A percentile compares a stretch with the other conserved stretches of the same genome.
phyloP scores from a whole-genome alignment of 1,284 basidiomycete genomes.

The Meira nashicola region DNA sequence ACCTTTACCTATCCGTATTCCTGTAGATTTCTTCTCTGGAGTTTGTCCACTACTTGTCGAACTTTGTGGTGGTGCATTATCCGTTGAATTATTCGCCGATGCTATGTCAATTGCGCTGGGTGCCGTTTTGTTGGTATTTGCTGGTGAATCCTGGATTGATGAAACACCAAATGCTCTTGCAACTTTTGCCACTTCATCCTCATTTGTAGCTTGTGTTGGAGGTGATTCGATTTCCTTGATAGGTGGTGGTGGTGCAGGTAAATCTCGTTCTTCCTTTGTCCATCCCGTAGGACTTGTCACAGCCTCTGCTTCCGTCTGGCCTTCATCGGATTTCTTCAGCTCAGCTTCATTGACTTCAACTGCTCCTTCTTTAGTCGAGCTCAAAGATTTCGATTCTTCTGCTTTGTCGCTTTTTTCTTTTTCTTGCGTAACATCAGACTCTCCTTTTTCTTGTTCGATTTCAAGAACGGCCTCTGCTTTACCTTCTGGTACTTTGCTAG shows the following conservation, averaged over 20 bases:
- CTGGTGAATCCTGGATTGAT: too few species aligned
- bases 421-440: background rate
- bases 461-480: background rate
- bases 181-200: background rate
- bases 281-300: background rate
- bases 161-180: conserved; percentile 7
- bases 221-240: background rate
- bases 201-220: background rate
- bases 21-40: background rate
- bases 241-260: background rate
- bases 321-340: background rate
- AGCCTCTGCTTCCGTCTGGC: background rate
- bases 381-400: background rate
- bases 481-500: background rate
- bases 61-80: background rate
- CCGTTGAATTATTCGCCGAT: background rate
- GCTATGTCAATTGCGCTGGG: background rate
- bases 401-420: background rate
- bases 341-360: background rate
- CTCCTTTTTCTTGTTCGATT: background rate
- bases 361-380: background rate
- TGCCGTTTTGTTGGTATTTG: background rate
- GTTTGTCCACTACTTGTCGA: background rate
- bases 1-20: conserved; percentile 36
- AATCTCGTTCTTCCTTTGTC: background rate